These are phyloP conservation scores for Auricularia auricula-judae DNA, from an alignment of 768 basidiomycete species.

Conservation along the genomic window DNA sequence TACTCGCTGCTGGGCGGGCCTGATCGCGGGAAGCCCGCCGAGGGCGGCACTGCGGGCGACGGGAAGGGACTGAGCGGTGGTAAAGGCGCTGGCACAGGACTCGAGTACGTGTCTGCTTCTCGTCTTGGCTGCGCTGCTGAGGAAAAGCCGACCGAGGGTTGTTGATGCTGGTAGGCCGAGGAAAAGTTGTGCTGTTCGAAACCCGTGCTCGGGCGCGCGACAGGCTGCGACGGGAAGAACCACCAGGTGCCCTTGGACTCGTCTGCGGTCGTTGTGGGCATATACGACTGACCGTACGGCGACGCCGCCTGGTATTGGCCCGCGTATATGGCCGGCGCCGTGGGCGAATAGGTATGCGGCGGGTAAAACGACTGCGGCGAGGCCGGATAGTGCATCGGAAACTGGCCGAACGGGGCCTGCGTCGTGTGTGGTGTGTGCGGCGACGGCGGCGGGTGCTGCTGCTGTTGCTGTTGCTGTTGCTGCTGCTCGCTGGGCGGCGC, in stretches of 20 bases:
- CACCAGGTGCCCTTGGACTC: slow-evolving; percentile 1
- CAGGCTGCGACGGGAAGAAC: background rate
- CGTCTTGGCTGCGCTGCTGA: background rate
- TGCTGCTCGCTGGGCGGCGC: no score
- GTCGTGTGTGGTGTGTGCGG: background rate
- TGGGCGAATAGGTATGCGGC: background rate
- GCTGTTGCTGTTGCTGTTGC: no score
- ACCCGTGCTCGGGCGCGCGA: background rate
- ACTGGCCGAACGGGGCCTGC: background rate
- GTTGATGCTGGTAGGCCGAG: background rate
- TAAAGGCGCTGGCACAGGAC: background rate
- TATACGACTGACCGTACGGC: background rate
- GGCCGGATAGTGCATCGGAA: background rate
- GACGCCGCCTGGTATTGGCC: background rate
- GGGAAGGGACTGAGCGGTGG: background rate
- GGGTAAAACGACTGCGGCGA: background rate
- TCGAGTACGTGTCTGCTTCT: background rate
- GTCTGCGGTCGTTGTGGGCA: background rate
- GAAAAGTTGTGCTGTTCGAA: background rate
- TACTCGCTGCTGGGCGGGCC: background rate
- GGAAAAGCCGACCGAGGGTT: background rate
- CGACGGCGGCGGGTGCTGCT: background rate
- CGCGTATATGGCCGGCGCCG: background rate
- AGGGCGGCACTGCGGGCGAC: background rate
- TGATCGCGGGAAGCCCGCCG: background rate